Conservation (phyloP, 2,329 filamentous ascomycete genomes). For the Zarea fungicola region DNA sequence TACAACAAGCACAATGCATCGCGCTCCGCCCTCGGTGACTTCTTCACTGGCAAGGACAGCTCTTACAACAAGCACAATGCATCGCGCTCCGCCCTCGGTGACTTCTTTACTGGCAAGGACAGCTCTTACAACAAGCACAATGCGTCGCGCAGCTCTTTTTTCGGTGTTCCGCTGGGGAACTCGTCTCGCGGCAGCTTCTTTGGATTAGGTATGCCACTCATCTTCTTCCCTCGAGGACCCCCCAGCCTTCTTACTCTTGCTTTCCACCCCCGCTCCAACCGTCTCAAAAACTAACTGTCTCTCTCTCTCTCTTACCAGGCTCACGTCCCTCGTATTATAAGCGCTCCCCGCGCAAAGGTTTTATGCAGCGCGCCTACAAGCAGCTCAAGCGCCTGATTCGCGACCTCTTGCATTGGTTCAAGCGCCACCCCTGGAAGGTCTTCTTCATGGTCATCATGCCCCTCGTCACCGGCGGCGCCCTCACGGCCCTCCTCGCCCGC, state of each 20-base stretch:
- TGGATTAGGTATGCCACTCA: conserved; percentile 29
- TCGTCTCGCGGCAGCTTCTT: conserved; percentile 43
- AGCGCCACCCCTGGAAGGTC: conserved; percentile 79
- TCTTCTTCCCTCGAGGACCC: too few species aligned
- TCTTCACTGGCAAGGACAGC: too few species aligned
- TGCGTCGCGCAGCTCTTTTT: conserved; percentile 41
- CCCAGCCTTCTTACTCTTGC: background rate
- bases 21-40: too few species aligned
- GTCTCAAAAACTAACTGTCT: too few species aligned
- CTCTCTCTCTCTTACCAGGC: conserved; percentile 2
- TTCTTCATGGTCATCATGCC: conserved; percentile 85
- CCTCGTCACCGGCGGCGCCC: conserved; percentile 74
- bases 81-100: too few species aligned
- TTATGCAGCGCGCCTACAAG: conserved; percentile 66
- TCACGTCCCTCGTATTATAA: conserved; percentile 63
- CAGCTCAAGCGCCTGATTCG: conserved; percentile 75
- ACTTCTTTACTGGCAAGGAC: conserved; percentile 36
- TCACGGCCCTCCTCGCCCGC: conserved; percentile 70
- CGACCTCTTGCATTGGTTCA: conserved; percentile 75
- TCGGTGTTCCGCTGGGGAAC: conserved; percentile 37
- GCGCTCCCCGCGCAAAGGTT: conserved; percentile 74
- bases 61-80: too few species aligned
- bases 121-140: conserved; percentile 35
- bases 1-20: too few species aligned
- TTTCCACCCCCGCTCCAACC: too few species aligned